These are phyloP conservation scores for Claviceps fusiformis DNA, from an alignment of 2,329 filamentous ascomycete genomes.

Conservation along the genomic window DNA sequence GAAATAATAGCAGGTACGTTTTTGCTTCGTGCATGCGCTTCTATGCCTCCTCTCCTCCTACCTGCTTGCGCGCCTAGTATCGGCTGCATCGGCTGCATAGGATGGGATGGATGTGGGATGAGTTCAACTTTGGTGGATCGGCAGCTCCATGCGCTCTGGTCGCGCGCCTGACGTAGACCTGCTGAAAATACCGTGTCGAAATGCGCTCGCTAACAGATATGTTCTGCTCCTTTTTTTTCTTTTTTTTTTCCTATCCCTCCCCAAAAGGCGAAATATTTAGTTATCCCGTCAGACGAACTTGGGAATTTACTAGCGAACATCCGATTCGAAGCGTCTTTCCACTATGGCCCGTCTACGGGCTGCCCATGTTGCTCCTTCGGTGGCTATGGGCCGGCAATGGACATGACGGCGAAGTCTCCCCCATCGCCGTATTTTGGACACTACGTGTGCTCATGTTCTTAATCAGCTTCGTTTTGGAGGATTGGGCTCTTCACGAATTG, in stretches of 20 bases:
- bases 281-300: constrained; percentile 80
- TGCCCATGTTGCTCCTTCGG: constrained; percentile 83
- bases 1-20: constrained; percentile 87
- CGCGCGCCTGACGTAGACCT: background rate
- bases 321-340: constrained; percentile 95
- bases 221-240: too few relatives aligned
- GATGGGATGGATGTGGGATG: background rate
- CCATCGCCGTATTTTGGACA: constrained; percentile 81
- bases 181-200: background rate
- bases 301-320: constrained; percentile 83
- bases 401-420: constrained; percentile 60
- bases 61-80: background rate
- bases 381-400: constrained; percentile 87
- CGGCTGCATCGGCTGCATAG: background rate
- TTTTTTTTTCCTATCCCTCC: background rate
- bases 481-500: constrained; percentile 93
- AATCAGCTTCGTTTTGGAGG: constrained; percentile 89
- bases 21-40: background rate
- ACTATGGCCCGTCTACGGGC: constrained; percentile 86
- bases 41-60: background rate
- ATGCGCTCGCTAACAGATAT: background rate
- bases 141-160: background rate
- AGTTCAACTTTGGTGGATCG: background rate
- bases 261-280: constrained; percentile 71
- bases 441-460: constrained; percentile 84